Base-by-base conservation (phyloP, 2,329 filamentous ascomycete genomes). In the Mycocentrospora acerina region DNA sequence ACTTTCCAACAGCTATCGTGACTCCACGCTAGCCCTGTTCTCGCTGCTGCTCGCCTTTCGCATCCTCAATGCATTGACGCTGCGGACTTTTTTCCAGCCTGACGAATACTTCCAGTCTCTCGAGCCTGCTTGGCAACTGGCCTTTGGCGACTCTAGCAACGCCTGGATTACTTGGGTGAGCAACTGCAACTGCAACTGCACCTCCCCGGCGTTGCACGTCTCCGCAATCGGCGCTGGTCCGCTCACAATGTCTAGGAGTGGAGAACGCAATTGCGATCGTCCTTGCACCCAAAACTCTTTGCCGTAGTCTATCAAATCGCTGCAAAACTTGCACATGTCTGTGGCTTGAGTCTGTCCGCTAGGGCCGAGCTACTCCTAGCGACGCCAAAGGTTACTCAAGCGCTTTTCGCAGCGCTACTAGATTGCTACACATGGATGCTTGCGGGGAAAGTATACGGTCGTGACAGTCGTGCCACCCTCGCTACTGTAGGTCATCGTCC, bases 31-130 rank as follows among this genome's bases (percentile, higher is more conserved):
- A 45, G 32, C 35, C 42, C 29, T 61, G 38, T 55, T 66, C 35
- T 46, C 55, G 9, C 48, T 62, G 44, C 51, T 81, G 33, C 53
- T 96, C 51, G 74, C 80, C 27, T 79, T 95, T 48, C 88, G 93
- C 37, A 77, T 91, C 49, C 66, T 87, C 64, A 95, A 95, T 71
- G 83, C 89, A 22, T 75, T 93, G 55, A 81, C 77, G 46, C 75
- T 94, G 40, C 76, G 80, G 51, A 97, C 93, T 14, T 98, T 96
- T 67, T 98, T 98, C 71, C 93, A 98, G 68, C 93, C 93, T 18
- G 93, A 98, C 72, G 93, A 98, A 69, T 97, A 88, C 73, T 98
- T 93, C 61, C 93, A 98, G 64, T 86, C 90, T 1, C 79, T 97
- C 29, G 93, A 98, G 71, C 91, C 93, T 36, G 93, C 93, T 52